These are phyloP conservation scores for Chrysanthemum seticuspe DNA, from an alignment of 129 eudicot genomes.

Conservation along the genomic window DNA sequence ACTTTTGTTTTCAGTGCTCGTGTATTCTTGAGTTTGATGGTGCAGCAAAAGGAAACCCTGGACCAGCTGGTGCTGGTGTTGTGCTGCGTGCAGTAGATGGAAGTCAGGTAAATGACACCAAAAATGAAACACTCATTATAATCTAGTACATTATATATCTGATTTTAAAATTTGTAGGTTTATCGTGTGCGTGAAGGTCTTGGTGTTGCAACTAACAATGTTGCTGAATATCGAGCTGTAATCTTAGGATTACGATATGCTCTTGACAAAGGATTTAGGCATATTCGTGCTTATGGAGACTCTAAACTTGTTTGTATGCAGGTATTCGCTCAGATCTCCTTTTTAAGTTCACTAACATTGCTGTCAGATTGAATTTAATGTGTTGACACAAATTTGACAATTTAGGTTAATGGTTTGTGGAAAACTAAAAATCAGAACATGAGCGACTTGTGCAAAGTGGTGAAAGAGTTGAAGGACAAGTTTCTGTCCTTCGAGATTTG, in stretches of 20 bases:
- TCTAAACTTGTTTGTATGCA: conserved; percentile 94
- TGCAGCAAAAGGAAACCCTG: conserved; percentile 98
- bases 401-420: conserved; percentile 88
- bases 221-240: conserved; percentile 79
- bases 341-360: not conserved
- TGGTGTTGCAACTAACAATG: conserved; percentile 79
- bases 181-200: conserved; percentile 80
- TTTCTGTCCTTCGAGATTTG: conserved; percentile 67
- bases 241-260: conserved; percentile 82
- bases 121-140: conserved; percentile 1
- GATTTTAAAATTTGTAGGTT: conserved; percentile 43
- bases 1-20: conserved; percentile 40
- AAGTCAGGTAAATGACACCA: conserved; percentile 47
- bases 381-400: conserved; percentile 13
- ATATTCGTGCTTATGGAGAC: conserved; percentile 76
- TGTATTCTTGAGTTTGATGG: conserved; percentile 93
- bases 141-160: not conserved
- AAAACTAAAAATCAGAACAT: conserved; percentile 74
- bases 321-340: conserved; percentile 35
- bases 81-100: conserved; percentile 80
- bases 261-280: conserved; percentile 67
- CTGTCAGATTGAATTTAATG: not conserved
- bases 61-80: conserved; percentile 95
- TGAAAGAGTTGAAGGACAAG: conserved; percentile 67
- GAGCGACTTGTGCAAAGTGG: conserved; percentile 79